phyloP scores from a whole-genome alignment of 73 alveolate species.

The Blepharisma japonicum region DNA sequence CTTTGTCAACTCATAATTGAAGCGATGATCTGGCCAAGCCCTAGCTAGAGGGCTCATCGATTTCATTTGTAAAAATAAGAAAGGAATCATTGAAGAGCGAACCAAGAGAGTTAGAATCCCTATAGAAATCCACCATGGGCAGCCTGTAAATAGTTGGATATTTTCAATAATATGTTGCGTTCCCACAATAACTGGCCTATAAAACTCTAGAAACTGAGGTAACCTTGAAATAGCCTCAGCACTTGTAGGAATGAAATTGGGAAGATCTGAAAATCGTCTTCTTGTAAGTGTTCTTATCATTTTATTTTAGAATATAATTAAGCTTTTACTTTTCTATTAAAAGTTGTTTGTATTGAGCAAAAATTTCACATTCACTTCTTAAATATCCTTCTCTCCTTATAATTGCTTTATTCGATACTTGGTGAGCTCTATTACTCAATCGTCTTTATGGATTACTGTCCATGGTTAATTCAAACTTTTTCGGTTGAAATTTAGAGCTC shows the following conservation, averaged over 20 bases:
- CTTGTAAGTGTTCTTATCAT: no score
- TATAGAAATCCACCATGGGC: constrained; percentile 30
- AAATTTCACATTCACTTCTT: no score
- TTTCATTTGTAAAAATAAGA: background rate
- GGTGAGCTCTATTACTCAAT: no score
- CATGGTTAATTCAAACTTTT: no score
- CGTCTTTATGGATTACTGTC: no score
- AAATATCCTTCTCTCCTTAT: no score
- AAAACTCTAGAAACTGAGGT: constrained; percentile 7
- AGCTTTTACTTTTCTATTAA: no score
- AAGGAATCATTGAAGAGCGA: background rate
- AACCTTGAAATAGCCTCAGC: constrained; percentile 1
- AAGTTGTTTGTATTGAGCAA: no score
- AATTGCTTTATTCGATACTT: no score
- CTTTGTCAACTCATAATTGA: background rate
- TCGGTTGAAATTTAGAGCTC: no score
- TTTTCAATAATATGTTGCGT: background rate
- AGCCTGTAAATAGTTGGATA: background rate
- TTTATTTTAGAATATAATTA: no score
- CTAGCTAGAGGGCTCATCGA: constrained; percentile 14
- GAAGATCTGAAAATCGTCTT: background rate
- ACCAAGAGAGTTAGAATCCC: background rate
- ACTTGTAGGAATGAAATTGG: background rate
- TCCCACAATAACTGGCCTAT: constrained; percentile 10
- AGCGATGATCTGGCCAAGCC: constrained; percentile 1